Evolutionary conservation across 164 flowering plant species (phyloP).

Genomic region (Chloranthus sessilifolius): DNA sequence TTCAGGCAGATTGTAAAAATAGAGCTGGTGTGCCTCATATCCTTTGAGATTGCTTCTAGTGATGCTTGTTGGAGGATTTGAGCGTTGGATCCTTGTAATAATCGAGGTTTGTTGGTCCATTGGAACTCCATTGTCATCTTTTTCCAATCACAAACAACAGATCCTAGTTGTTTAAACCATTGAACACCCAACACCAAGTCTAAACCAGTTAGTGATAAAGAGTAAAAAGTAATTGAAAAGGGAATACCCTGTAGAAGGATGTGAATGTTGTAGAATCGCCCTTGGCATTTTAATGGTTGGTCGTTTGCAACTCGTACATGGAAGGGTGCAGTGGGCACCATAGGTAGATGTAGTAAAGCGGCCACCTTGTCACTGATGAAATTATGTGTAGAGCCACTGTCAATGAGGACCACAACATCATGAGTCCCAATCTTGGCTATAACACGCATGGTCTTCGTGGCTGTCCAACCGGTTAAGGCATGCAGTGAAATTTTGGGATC

Average conservation of each 20-base stretch:
- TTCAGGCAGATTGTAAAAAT: slow-evolving; percentile 2
- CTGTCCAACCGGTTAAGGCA: neutral
- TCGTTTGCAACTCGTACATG: neutral
- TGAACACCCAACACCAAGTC: neutral
- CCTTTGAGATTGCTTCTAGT: slow-evolving; percentile 5
- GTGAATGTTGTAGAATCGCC: neutral
- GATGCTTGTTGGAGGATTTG: slow-evolving; percentile 3
- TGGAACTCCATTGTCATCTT: slow-evolving; percentile 4
- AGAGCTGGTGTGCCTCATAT: no score
- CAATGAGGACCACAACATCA: neutral
- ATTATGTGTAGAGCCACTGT: neutral
- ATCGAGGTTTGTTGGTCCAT: no score
- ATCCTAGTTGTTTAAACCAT: slow-evolving; percentile 1
- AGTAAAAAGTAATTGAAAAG: neutral
- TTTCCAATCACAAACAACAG: slow-evolving; percentile 2
- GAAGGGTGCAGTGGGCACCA: neutral
- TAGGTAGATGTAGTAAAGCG: neutral
- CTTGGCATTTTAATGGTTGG: neutral
- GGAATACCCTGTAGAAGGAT: neutral
- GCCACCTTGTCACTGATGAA: neutral
- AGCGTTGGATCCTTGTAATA: no score
- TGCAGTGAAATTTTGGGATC: neutral
- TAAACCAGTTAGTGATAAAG: neutral
- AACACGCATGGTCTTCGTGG: neutral
- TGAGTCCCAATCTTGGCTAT: neutral